Evolutionary conservation across 768 basidiomycete genomes (phyloP).

Genomic region (Pleurotus ostreatus): DNA sequence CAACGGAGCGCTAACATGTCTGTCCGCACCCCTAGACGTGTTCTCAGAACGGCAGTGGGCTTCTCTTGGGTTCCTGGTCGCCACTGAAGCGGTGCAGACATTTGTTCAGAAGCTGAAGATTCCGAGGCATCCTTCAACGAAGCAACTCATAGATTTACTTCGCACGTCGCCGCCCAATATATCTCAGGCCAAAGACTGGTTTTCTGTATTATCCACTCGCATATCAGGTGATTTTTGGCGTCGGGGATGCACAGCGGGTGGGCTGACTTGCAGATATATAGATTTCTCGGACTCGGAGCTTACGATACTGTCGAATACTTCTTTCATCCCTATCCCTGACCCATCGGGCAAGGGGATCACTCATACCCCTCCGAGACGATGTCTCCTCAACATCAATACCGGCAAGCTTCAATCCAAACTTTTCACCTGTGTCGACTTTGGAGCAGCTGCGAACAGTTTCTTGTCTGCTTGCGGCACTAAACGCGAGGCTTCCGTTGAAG

Average conservation of each 20-base stretch:
- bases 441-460: conserved; percentile 76
- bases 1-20: conserved; percentile 41
- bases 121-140: conserved; percentile 61
- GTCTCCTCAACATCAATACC: conserved; percentile 59
- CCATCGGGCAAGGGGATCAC: conserved; percentile 25
- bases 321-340: conserved; percentile 68
- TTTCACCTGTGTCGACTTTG: conserved; percentile 90
- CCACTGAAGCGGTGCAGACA: conserved; percentile 47
- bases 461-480: conserved; percentile 84
- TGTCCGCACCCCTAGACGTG: conserved; percentile 68
- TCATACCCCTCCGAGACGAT: conserved; percentile 37
- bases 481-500: conserved; percentile 82
- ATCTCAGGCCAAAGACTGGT: conserved; percentile 58
- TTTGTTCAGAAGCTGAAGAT: conserved; percentile 69
- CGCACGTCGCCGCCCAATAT: conserved; percentile 54
- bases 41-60: conserved; percentile 67
- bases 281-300: conserved; percentile 60
- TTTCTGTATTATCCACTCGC: conserved; percentile 61
- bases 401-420: conserved; percentile 72
- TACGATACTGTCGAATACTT: conserved; percentile 46
- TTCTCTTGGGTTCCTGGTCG: conserved; percentile 69
- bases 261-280: conserved; percentile 17
- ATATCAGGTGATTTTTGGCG: conserved; percentile 44
- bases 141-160: conserved; percentile 55
- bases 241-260: too few species aligned